Percentiles rank a stretch among this genome's conserved stretches.
Conservation (phyloP, 169 alveolate genomes). For the Prorocentrum cordatum region DNA sequence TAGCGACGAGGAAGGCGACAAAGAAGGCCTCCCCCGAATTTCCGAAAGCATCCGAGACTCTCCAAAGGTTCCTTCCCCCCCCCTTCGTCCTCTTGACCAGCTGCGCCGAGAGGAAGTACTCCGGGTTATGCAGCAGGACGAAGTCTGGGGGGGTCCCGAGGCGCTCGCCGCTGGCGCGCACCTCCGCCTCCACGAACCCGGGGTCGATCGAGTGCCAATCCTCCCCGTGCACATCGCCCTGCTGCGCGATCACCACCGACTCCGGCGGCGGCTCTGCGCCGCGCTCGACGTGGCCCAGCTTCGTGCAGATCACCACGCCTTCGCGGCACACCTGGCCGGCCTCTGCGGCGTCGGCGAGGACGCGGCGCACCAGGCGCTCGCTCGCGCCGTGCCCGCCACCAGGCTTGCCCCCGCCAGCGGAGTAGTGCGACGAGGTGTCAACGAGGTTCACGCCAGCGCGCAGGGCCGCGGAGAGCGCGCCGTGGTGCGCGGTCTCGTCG, state of each 20-base stretch:
- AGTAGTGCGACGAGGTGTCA: not conserved
- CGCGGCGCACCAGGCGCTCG: not conserved
- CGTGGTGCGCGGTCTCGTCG: not conserved
- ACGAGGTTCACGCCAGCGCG: not conserved
- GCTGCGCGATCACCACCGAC: not conserved
- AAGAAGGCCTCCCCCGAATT: no score
- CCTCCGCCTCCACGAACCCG: slow-evolving; percentile 12
- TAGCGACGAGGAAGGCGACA: no score
- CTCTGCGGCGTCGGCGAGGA: not conserved
- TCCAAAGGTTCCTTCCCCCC: no score
- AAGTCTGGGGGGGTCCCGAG: slow-evolving; percentile 11
- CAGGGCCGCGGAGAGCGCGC: not conserved
- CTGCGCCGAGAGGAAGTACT: slow-evolving; percentile 5
- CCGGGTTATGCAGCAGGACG: slow-evolving; percentile 36
- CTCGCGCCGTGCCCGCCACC: not conserved
- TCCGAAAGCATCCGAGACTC: no score
- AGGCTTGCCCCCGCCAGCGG: not conserved
- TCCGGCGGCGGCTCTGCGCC: not conserved
- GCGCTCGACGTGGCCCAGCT: slow-evolving; percentile 1
- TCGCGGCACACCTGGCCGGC: not conserved
- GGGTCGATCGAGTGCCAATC: slow-evolving; percentile 40
- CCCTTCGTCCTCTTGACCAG: no score
- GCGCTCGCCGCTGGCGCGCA: not conserved
- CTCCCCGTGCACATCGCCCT: not conserved
- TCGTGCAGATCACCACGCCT: not conserved